Evolutionary conservation across 805 yeast species (phyloP).

Genomic region (Ogataea dorogensis): DNA sequence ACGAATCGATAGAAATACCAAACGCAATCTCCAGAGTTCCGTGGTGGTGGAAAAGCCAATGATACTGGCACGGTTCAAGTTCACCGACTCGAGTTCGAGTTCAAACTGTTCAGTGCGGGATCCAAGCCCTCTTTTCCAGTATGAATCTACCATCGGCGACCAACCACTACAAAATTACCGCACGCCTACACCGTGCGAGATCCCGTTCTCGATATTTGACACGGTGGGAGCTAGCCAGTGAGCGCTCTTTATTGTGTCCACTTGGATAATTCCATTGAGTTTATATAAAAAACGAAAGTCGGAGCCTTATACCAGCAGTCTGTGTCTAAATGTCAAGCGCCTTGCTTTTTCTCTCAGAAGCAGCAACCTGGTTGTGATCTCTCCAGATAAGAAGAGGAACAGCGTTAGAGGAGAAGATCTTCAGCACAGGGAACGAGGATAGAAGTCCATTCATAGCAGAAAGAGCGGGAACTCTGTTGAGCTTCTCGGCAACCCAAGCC

Average conservation of each 20-base stretch:
- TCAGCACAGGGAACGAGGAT: constrained; percentile 57
- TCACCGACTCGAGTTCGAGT: constrained; percentile 6
- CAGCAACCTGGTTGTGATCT: constrained; percentile 34
- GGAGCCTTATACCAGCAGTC: constrained; percentile 3
- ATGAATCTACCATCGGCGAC: constrained; percentile 4
- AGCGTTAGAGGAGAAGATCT: constrained; percentile 58
- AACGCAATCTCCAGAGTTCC: constrained; percentile 6
- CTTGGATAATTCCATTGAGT: constrained; percentile 5
- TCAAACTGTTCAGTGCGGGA: constrained; percentile 7
- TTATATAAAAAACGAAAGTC: constrained; percentile 9
- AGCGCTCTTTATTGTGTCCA: not conserved
- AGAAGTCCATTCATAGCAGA: constrained; percentile 57
- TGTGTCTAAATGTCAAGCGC: constrained; percentile 13
- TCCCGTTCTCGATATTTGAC: constrained; percentile 18
- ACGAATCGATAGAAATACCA: constrained; percentile 10
- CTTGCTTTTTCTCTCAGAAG: constrained; percentile 18
- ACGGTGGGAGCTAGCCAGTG: constrained; percentile 7
- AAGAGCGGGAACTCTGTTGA: constrained; percentile 52
- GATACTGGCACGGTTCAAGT: constrained; percentile 11
- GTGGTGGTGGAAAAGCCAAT: constrained; percentile 9
- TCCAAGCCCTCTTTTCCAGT: constrained; percentile 13
- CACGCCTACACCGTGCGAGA: constrained; percentile 11
- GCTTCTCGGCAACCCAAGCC: constrained; percentile 47
- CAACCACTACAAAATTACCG: constrained; percentile 11
- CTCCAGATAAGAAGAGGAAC: constrained; percentile 55